Percentiles rank a stretch among this genome's conserved stretches.
Evolutionary conservation across 768 basidiomycete genomes (phyloP).

Genomic region (Boletus tomentosulus): DNA sequence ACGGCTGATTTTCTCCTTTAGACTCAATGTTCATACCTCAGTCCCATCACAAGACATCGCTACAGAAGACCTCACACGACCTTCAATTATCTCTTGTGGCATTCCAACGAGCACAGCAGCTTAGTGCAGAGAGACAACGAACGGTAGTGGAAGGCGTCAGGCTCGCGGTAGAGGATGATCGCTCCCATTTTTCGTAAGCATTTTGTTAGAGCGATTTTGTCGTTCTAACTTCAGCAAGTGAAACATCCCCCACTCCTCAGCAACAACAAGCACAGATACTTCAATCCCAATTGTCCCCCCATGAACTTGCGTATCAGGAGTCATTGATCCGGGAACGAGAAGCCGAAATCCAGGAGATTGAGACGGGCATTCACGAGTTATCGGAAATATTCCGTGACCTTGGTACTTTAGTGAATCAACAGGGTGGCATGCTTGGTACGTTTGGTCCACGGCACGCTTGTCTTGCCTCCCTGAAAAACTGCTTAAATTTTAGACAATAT

Average conservation of each 20-base stretch:
- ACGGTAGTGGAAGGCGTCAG: slow-evolving; percentile 86
- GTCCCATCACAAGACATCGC: slow-evolving; percentile 76
- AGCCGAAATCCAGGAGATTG: slow-evolving; percentile 92
- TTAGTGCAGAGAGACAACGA: slow-evolving; percentile 85
- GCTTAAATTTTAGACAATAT: slow-evolving; percentile 70
- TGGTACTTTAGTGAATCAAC: slow-evolving; percentile 90
- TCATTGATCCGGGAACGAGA: slow-evolving; percentile 81
- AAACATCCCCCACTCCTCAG: slow-evolving; percentile 43
- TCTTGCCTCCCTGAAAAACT: background rate
- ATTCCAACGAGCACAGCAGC: slow-evolving; percentile 88
- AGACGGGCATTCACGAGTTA: slow-evolving; percentile 93
- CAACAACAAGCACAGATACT: slow-evolving; percentile 68
- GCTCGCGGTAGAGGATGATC: slow-evolving; percentile 76
- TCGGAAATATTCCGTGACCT: slow-evolving; percentile 96
- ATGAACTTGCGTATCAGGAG: slow-evolving; percentile 94
- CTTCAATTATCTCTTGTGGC: slow-evolving; percentile 84
- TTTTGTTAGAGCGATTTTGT: background rate
- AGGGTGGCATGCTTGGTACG: slow-evolving; percentile 91
- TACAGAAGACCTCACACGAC: slow-evolving; percentile 93
- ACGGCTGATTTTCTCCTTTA: background rate
- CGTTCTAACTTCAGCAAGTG: slow-evolving; percentile 20
- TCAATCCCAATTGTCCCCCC: slow-evolving; percentile 75
- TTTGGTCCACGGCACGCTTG: slow-evolving; percentile 2
- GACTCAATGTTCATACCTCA: slow-evolving; percentile 24
- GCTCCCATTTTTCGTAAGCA: slow-evolving; percentile 29